Conservation (phyloP, 2,329 filamentous ascomycete species). For the Orbilia ellipsospora region DNA sequence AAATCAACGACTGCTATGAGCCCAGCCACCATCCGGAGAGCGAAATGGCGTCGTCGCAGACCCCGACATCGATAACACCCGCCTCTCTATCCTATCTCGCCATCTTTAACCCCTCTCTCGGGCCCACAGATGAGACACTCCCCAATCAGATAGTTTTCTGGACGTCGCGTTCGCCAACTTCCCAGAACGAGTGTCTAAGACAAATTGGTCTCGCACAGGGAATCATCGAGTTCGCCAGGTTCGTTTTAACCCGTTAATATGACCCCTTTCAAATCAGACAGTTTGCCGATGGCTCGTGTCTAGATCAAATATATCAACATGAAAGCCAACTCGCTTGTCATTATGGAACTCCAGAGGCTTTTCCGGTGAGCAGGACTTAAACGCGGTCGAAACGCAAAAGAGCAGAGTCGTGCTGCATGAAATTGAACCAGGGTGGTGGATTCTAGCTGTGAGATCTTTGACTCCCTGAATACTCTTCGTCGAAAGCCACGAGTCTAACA, state of each 20-base stretch:
- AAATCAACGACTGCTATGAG: conserved; percentile 25
- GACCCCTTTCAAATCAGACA: conserved; percentile 26
- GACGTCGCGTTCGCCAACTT: conserved; percentile 70
- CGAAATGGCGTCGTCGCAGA: conserved; percentile 49
- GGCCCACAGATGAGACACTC: conserved; percentile 74
- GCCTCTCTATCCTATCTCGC: conserved; percentile 90
- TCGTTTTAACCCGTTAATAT: conserved; percentile 58
- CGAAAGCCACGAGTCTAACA: neutral
- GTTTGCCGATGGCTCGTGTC: conserved; percentile 47
- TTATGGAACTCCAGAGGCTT: conserved; percentile 72
- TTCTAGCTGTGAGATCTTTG: conserved; percentile 78
- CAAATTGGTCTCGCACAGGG: conserved; percentile 97
- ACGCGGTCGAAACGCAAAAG: conserved; percentile 91
- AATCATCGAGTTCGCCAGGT: conserved; percentile 90
- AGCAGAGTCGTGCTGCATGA: conserved; percentile 85
- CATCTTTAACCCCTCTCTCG: conserved; percentile 90
- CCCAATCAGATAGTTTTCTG: conserved; percentile 93
- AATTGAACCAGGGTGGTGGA: conserved; percentile 90
- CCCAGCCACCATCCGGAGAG: conserved; percentile 12
- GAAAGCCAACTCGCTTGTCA: conserved; percentile 42
- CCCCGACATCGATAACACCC: conserved; percentile 68
- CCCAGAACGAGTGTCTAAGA: conserved; percentile 82
- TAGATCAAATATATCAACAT: conserved; percentile 37
- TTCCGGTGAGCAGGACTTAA: conserved; percentile 78
- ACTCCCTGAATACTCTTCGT: neutral